phyloP scores from a whole-genome alignment of 176 grass and related monocot species.

The Eragrostis curvula region DNA sequence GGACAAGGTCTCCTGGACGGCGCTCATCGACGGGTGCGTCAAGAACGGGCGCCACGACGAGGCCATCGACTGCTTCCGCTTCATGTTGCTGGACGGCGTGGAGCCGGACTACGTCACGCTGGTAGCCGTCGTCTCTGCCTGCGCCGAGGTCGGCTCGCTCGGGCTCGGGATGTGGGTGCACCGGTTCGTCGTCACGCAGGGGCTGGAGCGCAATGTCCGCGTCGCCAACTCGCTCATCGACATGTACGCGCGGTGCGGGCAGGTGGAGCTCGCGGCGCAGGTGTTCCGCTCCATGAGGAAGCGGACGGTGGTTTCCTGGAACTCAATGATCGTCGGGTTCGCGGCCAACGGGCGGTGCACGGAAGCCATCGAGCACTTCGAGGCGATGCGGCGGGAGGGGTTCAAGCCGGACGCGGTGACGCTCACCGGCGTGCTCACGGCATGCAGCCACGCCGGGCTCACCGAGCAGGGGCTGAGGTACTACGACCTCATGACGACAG shows the following conservation, averaged over 20 bases:
- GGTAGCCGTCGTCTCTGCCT: conserved; percentile 53
- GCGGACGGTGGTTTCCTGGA: conserved; percentile 66
- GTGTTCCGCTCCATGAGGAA: conserved; percentile 56
- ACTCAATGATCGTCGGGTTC: conserved; percentile 63
- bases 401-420: conserved; percentile 62
- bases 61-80: conserved; percentile 57
- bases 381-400: conserved; percentile 61
- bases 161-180: conserved; percentile 72
- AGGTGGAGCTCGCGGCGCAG: conserved; percentile 56
- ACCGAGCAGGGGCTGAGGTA: conserved; percentile 50
- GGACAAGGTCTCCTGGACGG: conserved; percentile 78
- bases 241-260: conserved; percentile 75
- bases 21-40: conserved; percentile 63
- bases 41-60: conserved; percentile 64
- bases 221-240: conserved; percentile 65
- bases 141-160: conserved; percentile 58
- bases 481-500: conserved; percentile 49
- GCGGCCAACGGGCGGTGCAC: conserved; percentile 48
- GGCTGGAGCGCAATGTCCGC: conserved; percentile 47
- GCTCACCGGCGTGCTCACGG: conserved; percentile 67
- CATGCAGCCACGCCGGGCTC: conserved; percentile 67
- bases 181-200: conserved; percentile 23
- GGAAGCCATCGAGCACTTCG: conserved; percentile 55
- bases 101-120: conserved; percentile 64
- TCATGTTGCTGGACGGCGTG: conserved; percentile 49